Conservation (phyloP, 2,329 filamentous ascomycete species). For the Fusarium graminum region DNA sequence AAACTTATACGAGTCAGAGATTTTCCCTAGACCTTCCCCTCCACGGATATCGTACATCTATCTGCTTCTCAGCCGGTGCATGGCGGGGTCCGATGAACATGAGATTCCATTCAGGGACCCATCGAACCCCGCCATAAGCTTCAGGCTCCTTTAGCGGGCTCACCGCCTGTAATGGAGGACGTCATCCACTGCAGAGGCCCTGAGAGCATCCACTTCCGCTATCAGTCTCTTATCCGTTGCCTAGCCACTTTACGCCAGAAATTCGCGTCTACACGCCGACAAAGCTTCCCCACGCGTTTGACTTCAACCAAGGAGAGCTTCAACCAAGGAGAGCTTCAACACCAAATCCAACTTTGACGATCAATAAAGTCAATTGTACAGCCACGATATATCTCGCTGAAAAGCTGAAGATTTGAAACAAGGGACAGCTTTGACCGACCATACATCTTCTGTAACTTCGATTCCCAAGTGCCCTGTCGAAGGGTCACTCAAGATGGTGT, state of each 20-base stretch:
- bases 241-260: constrained; percentile 50
- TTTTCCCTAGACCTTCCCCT: constrained; percentile 27
- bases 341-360: constrained; percentile 6
- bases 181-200: constrained; percentile 28
- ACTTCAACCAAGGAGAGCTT: constrained; percentile 8
- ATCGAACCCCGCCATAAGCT: constrained; percentile 32
- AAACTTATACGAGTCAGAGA: constrained; percentile 19
- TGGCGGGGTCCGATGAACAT: constrained; percentile 43
- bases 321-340: constrained; percentile 2
- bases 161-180: constrained; percentile 39
- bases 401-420: neutral
- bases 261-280: constrained; percentile 39
- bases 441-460: neutral
- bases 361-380: constrained; percentile 10
- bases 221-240: constrained; percentile 24
- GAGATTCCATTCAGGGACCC: constrained; percentile 4
- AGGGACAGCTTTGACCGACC: neutral
- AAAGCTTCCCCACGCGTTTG: constrained; percentile 43
- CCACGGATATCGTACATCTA: neutral
- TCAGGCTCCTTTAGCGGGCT: constrained; percentile 8
- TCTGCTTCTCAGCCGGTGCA: constrained; percentile 22
- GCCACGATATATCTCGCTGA: constrained; percentile 1
- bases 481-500: constrained; percentile 51
- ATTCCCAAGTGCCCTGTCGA: neutral
- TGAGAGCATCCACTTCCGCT: constrained; percentile 9